Conservation (phyloP, 805 yeast species). For the Ogataea nonfermentans region DNA sequence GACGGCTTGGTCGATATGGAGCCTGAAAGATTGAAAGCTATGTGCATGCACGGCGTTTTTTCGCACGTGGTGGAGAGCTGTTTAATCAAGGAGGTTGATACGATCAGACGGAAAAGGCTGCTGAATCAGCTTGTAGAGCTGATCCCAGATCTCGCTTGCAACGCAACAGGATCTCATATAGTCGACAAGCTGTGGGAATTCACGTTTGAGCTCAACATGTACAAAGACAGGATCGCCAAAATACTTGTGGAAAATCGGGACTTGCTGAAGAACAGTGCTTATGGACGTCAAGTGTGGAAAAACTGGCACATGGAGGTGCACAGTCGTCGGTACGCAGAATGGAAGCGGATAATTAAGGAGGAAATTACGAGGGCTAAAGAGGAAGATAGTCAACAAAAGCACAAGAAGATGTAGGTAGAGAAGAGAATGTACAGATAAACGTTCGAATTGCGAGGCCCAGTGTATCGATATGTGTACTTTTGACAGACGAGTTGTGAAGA, state of each 20-base stretch:
- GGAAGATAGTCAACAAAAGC: slow-evolving; percentile 1
- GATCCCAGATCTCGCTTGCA: slow-evolving; percentile 63
- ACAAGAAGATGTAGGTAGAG: neutral
- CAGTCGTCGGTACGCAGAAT: slow-evolving; percentile 69
- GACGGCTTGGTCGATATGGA: slow-evolving; percentile 61
- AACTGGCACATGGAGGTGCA: slow-evolving; percentile 90
- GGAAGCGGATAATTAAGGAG: slow-evolving; percentile 61
- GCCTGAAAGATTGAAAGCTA: slow-evolving; percentile 58
- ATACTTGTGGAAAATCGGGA: slow-evolving; percentile 58
- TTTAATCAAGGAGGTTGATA: slow-evolving; percentile 46
- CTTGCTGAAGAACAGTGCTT: slow-evolving; percentile 75
- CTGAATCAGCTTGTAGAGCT: slow-evolving; percentile 58
- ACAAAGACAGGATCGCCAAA: slow-evolving; percentile 81
- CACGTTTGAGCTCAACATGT: slow-evolving; percentile 72
- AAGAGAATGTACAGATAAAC: neutral
- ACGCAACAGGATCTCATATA: slow-evolving; percentile 89
- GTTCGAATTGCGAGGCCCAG: neutral
- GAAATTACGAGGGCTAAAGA: slow-evolving; percentile 3
- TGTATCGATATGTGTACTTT: too few relatives aligned
- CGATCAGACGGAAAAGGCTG: slow-evolving; percentile 58
- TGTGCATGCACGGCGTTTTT: slow-evolving; percentile 88
- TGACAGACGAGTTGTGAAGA: too few relatives aligned
- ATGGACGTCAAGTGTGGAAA: slow-evolving; percentile 92
- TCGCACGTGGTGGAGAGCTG: slow-evolving; percentile 82
- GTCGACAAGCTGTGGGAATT: slow-evolving; percentile 83